Conservation (phyloP, 1,284 basidiomycete genomes). For the Austroboletus niveus region DNA sequence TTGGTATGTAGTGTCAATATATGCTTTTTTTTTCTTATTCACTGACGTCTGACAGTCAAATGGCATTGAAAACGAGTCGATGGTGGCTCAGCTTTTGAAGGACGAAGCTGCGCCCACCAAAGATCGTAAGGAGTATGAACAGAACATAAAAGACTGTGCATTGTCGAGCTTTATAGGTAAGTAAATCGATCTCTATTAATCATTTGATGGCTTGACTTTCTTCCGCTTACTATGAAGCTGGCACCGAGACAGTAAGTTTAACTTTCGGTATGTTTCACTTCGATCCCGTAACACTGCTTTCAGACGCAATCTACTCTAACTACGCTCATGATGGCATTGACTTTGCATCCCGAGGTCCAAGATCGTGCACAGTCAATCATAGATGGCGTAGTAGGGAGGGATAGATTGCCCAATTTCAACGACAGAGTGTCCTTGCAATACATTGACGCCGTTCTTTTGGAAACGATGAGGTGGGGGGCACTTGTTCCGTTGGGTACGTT, state of each 20-base stretch:
- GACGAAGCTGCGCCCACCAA: neutral
- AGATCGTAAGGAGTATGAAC: constrained; percentile 11
- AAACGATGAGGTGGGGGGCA: constrained; percentile 26
- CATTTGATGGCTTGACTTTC: neutral
- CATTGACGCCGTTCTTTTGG: constrained; percentile 27
- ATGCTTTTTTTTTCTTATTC: neutral
- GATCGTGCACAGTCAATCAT: constrained; percentile 22
- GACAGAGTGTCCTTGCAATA: constrained; percentile 25
- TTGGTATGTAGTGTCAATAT: constrained; percentile 22
- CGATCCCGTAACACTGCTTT: neutral
- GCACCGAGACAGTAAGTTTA: constrained; percentile 22
- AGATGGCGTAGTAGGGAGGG: constrained; percentile 23
- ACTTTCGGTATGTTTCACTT: neutral
- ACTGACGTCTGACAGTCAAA: constrained; percentile 9
- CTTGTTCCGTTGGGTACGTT: constrained; percentile 25
- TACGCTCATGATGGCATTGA: constrained; percentile 22
- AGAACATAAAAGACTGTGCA: constrained; percentile 20
- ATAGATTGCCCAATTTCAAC: constrained; percentile 20
- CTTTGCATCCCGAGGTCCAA: constrained; percentile 26
- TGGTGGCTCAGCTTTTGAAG: constrained; percentile 17
- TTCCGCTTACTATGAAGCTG: constrained; percentile 12
- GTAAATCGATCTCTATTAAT: neutral
- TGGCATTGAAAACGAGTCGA: constrained; percentile 17
- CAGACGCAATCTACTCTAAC: constrained; percentile 25
- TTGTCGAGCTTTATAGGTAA: constrained; percentile 21